Evolutionary conservation across 2,329 filamentous ascomycete species (phyloP).

Genomic region (Ophiostoma pallidulum): DNA sequence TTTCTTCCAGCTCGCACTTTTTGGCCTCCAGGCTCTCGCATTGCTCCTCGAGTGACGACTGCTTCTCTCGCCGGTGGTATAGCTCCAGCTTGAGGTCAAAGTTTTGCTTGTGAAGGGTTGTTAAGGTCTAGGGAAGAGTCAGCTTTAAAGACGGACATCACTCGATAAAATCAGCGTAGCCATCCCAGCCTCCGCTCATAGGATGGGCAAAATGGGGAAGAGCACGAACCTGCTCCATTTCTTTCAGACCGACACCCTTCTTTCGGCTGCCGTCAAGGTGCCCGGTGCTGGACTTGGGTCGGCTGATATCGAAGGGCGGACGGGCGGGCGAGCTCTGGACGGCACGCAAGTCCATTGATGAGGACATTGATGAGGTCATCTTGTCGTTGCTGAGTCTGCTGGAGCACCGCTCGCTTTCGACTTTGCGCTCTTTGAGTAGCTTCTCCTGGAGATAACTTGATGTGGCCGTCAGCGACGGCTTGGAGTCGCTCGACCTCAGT

Average conservation of each 20-base stretch:
- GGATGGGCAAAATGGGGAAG: too few relatives aligned
- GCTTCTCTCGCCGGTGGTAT: slow-evolving; percentile 57
- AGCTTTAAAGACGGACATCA: neutral
- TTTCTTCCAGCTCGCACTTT: slow-evolving; percentile 48
- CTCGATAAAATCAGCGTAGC: neutral
- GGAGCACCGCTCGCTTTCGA: slow-evolving; percentile 36
- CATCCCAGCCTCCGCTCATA: neutral
- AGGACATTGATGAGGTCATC: slow-evolving; percentile 29
- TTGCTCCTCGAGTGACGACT: slow-evolving; percentile 40
- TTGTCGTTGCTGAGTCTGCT: slow-evolving; percentile 29
- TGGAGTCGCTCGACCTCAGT: slow-evolving; percentile 29
- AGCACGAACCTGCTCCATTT: slow-evolving; percentile 59
- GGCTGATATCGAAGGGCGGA: slow-evolving; percentile 26
- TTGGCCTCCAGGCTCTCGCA: slow-evolving; percentile 43
- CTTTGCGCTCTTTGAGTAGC: slow-evolving; percentile 41
- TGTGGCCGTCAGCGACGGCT: slow-evolving; percentile 29
- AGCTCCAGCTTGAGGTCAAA: slow-evolving; percentile 68
- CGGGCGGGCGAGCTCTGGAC: slow-evolving; percentile 31
- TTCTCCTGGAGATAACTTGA: slow-evolving; percentile 48
- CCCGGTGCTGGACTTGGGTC: slow-evolving; percentile 35
- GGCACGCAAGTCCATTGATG: slow-evolving; percentile 30
- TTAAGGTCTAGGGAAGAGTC: slow-evolving; percentile 43
- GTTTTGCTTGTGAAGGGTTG: slow-evolving; percentile 63
- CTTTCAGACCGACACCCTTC: slow-evolving; percentile 52
- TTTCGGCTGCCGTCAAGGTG: slow-evolving; percentile 32